Percentiles rank a stretch among this genome's conserved stretches.
Evolutionary conservation across 192 early-diverging fungal species (phyloP).

Genomic region (Spizellomyces punctatus): DNA sequence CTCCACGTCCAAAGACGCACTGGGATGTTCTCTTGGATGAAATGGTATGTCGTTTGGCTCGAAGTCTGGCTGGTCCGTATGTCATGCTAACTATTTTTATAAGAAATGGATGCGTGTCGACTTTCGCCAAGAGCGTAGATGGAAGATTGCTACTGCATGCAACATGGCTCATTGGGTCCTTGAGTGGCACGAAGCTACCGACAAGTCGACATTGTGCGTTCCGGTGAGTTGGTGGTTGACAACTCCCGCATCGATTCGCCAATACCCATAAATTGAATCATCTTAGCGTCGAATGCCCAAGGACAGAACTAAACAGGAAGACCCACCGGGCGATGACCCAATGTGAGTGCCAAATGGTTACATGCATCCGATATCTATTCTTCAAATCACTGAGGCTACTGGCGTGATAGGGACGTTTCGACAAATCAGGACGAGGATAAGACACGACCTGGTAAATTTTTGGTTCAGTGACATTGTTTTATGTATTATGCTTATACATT

Average conservation of each 20-base stretch:
- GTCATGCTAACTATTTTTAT: background rate
- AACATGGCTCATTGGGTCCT: conserved; percentile 63
- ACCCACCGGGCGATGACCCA: background rate
- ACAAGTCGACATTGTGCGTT: conserved; percentile 71
- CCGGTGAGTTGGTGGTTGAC: conserved; percentile 36
- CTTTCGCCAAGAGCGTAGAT: conserved; percentile 78
- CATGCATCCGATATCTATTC: no score
- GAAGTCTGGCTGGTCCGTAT: background rate
- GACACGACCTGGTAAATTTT: no score
- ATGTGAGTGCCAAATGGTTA: background rate
- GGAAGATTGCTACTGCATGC: conserved; percentile 78
- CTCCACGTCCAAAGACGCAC: conserved; percentile 60
- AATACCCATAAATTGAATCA: background rate
- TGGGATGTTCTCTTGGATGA: conserved; percentile 82
- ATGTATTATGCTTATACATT: no score
- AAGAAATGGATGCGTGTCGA: conserved; percentile 80
- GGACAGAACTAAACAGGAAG: background rate
- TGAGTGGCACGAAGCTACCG: conserved; percentile 73
- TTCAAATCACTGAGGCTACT: no score
- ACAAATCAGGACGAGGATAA: no score
- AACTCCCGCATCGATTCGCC: background rate
- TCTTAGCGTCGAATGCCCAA: background rate
- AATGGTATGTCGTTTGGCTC: conserved; percentile 54
- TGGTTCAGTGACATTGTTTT: no score
- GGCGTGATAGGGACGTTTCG: conserved; percentile 17